Conservation (phyloP, 768 basidiomycete genomes). For the Jaapia argillacea region DNA sequence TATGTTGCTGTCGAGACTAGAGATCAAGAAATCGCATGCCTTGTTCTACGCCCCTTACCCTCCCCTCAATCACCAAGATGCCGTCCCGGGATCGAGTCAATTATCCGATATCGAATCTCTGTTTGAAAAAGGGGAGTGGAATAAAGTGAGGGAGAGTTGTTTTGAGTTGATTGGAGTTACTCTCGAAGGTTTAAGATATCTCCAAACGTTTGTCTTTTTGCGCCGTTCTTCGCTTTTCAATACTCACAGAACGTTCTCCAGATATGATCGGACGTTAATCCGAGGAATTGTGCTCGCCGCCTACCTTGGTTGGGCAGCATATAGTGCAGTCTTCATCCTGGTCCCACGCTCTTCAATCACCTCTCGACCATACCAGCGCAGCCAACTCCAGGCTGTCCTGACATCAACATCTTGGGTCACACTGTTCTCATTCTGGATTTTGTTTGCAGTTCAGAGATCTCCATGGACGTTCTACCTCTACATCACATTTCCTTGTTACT, state of each 20-base stretch:
- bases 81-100: constrained; percentile 23
- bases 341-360: background rate
- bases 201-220: constrained; percentile 45
- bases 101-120: constrained; percentile 34
- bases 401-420: constrained; percentile 19
- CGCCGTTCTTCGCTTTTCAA: background rate
- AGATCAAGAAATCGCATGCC: constrained; percentile 46
- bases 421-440: constrained; percentile 27
- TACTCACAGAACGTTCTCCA: constrained; percentile 8
- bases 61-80: constrained; percentile 29
- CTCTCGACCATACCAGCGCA: too few species aligned
- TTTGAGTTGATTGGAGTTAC: constrained; percentile 39
- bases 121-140: constrained; percentile 33
- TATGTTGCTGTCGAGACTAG: constrained; percentile 29
- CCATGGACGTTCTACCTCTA: constrained; percentile 74
- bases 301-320: constrained; percentile 74
- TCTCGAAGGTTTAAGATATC: constrained; percentile 60
- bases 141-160: constrained; percentile 38
- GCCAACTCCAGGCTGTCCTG: background rate
- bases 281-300: constrained; percentile 58
- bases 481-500: constrained; percentile 64
- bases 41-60: constrained; percentile 56
- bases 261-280: constrained; percentile 70
- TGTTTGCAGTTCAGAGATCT: constrained; percentile 53
- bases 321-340: constrained; percentile 48